phyloP scores from a whole-genome alignment of 495 filamentous ascomycete species.

The Hyaloscypha hepaticicola region DNA sequence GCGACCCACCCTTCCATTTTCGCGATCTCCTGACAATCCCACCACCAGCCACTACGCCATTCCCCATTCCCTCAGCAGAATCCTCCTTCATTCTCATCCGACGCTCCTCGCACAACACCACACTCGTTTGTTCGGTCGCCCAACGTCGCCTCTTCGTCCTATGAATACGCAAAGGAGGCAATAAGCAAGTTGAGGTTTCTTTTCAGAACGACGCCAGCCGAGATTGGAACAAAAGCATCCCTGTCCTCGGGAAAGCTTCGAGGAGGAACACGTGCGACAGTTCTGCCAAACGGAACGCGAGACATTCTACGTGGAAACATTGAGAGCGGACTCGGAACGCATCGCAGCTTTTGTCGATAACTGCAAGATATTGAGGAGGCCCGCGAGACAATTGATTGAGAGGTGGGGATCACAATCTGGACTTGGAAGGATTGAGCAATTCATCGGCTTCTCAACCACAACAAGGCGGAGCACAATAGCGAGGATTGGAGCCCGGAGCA shows the following conservation, averaged over 20 bases:
- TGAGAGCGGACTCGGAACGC: neutral
- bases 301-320: neutral
- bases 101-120: neutral
- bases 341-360: neutral
- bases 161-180: neutral
- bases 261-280: neutral
- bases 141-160: neutral
- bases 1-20: neutral
- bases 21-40: neutral
- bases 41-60: neutral
- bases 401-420: neutral
- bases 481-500: neutral
- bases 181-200: neutral
- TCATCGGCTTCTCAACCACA: neutral
- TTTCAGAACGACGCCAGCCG: neutral
- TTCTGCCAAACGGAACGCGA: neutral
- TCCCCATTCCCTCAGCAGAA: neutral
- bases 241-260: neutral
- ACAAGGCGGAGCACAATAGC: neutral
- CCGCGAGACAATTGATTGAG: neutral
- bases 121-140: neutral
- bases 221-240: slow-evolving; percentile 3
- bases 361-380: neutral
- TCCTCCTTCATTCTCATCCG: neutral
- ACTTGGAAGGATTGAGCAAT: neutral